phyloP scores from a whole-genome alignment of 1,284 basidiomycete species.

The Heterobasidion annosum region DNA sequence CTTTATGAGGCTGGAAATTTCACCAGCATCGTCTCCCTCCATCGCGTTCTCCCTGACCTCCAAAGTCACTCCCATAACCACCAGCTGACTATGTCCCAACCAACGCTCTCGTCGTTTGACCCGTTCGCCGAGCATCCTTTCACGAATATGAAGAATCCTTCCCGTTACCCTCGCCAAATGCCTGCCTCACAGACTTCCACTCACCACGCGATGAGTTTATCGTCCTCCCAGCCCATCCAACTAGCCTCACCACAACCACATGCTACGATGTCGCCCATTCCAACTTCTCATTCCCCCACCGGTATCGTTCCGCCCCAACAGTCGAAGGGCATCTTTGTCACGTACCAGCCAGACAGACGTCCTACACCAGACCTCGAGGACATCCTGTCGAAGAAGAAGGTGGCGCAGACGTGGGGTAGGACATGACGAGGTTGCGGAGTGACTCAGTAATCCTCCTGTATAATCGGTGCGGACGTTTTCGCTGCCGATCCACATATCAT shows the following conservation, averaged over 20 bases:
- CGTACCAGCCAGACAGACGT: conserved; percentile 11
- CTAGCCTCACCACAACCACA: conserved; percentile 5
- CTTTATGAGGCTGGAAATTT: too few relatives aligned
- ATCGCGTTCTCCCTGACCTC: too few relatives aligned
- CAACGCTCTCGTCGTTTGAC: conserved; percentile 40
- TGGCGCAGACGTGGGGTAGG: conserved; percentile 21
- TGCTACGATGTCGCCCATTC: too few relatives aligned
- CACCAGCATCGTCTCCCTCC: too few relatives aligned
- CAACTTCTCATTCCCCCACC: conserved; percentile 4
- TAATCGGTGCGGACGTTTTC: not conserved
- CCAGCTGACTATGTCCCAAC: conserved; percentile 20
- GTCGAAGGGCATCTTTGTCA: conserved; percentile 8
- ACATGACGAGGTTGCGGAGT: conserved; percentile 3
- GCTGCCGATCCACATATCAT: not conserved
- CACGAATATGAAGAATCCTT: conserved; percentile 45
- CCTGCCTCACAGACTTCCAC: conserved; percentile 19
- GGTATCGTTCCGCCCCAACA: conserved; percentile 6
- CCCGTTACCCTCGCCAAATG: conserved; percentile 33
- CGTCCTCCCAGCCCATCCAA: conserved; percentile 16
- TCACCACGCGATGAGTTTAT: conserved; percentile 12
- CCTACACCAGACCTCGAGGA: conserved; percentile 41
- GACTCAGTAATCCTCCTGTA: conserved; percentile 1
- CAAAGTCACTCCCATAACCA: too few relatives aligned
- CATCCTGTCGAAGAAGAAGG: conserved; percentile 41
- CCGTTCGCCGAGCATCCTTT: conserved; percentile 53